A percentile compares a stretch with the other conserved stretches of the same genome.
Conservation (phyloP, 2,329 filamentous ascomycete genomes). For the Ceratocystis alfenasii region DNA sequence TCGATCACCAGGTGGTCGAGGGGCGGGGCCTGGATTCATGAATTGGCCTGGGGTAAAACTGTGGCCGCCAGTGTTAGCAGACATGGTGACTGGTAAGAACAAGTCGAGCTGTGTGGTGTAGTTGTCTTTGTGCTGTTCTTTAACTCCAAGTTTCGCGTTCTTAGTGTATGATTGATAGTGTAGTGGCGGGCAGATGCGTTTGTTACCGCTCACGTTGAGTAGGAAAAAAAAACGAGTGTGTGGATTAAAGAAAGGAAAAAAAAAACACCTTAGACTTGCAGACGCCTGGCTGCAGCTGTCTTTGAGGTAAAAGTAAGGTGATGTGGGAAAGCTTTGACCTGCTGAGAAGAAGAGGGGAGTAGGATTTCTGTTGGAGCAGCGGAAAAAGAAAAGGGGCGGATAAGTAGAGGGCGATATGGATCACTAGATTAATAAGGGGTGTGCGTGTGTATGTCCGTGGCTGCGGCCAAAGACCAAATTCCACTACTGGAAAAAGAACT, state of each 20-base stretch:
- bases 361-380: constrained; percentile 14
- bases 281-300: constrained; percentile 9
- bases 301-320: constrained; percentile 9
- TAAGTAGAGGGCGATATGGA: constrained; percentile 8
- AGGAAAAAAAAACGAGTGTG: not conserved
- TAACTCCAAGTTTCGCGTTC: constrained; percentile 5
- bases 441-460: not conserved
- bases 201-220: constrained; percentile 1
- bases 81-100: constrained; percentile 14
- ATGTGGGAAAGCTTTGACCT: constrained; percentile 19
- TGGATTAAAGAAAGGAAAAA: not conserved
- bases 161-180: not conserved
- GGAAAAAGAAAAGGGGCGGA: constrained; percentile 17
- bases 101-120: not conserved
- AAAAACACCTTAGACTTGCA: constrained; percentile 9
- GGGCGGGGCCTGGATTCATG: constrained; percentile 94
- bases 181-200: not conserved
- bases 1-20: constrained; percentile 73
- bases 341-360: constrained; percentile 11
- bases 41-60: constrained; percentile 49
- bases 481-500: not conserved
- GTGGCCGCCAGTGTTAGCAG: constrained; percentile 20
- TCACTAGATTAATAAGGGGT: constrained; percentile 14
- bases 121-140: not conserved
- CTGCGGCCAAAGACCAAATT: not conserved